Evolutionary conservation across 805 yeast species (phyloP).

Genomic region (Ogataea trehaloabstinens): DNA sequence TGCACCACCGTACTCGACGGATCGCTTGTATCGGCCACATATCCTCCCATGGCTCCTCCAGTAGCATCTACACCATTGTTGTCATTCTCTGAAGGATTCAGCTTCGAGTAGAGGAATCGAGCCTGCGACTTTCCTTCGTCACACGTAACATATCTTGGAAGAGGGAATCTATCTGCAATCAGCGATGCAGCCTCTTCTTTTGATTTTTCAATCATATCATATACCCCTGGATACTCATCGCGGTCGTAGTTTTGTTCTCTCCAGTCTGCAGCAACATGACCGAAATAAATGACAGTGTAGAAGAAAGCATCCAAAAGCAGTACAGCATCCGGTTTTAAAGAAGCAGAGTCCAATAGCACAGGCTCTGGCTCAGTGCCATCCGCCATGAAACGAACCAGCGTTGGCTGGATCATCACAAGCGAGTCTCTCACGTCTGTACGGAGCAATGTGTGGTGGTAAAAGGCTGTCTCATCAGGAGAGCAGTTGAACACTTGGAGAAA

Average conservation of each 20-base stretch:
- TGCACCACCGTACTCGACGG: conserved; percentile 71
- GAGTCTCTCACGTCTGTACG: conserved; percentile 93
- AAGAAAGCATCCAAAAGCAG: conserved; percentile 91
- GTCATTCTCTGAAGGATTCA: conserved; percentile 87
- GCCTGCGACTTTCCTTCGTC: conserved; percentile 99
- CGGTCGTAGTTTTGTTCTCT: conserved; percentile 93
- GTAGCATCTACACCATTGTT: conserved; percentile 36
- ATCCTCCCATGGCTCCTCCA: conserved; percentile 50
- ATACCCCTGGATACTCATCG: conserved; percentile 85
- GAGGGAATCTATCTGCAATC: conserved; percentile 90
- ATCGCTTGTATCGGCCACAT: conserved; percentile 36
- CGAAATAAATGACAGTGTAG: conserved; percentile 94
- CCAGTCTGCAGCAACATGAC: conserved; percentile 94
- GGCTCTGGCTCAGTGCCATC: conserved; percentile 83
- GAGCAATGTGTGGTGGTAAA: conserved; percentile 87
- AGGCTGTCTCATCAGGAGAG: conserved; percentile 98
- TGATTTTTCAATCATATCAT: conserved; percentile 82
- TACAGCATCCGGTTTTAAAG: conserved; percentile 85
- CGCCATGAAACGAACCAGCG: conserved; percentile 80
- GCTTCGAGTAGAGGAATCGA: conserved; percentile 88
- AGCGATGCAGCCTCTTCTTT: conserved; percentile 89
- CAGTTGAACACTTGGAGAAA: conserved; percentile 94
- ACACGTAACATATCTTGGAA: conserved; percentile 95
- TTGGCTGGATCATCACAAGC: conserved; percentile 96
- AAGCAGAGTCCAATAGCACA: conserved; percentile 88